Evolutionary conservation across 129 eudicot species (phyloP).

Genomic region (Ambrosia artemisiifolia): DNA sequence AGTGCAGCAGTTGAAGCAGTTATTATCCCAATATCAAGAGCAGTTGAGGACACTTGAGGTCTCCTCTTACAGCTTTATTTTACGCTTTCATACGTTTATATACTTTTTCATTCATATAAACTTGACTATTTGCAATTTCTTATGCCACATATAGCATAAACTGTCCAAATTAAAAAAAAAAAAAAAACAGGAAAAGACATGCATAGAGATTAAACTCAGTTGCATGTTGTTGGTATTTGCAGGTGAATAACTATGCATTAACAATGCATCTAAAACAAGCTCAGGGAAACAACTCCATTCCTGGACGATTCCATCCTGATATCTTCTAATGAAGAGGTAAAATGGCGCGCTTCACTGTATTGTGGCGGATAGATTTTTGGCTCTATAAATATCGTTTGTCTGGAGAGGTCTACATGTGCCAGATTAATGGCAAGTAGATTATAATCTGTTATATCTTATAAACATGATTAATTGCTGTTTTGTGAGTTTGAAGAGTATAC

Average conservation of each 20-base stretch:
- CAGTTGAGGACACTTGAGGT: slow-evolving; percentile 74
- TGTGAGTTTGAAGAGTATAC: background rate
- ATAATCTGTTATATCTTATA: slow-evolving; percentile 2
- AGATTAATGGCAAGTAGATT: slow-evolving; percentile 11
- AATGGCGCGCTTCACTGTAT: background rate
- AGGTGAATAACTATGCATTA: slow-evolving; percentile 71
- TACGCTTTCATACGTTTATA: too few relatives aligned
- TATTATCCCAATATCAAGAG: slow-evolving; percentile 81
- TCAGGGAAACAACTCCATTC: slow-evolving; percentile 57
- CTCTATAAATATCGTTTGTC: background rate
- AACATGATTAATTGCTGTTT: background rate
- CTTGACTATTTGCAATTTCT: too few relatives aligned
- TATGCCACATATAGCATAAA: too few relatives aligned
- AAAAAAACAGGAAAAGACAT: too few relatives aligned
- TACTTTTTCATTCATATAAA: too few relatives aligned
- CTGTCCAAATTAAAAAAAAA: too few relatives aligned
- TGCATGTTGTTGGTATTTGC: too few relatives aligned
- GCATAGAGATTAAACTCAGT: too few relatives aligned
- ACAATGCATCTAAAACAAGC: slow-evolving; percentile 68
- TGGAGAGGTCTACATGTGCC: slow-evolving; percentile 9
- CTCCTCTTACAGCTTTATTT: too few relatives aligned
- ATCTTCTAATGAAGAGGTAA: slow-evolving; percentile 40
- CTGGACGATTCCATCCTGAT: slow-evolving; percentile 72
- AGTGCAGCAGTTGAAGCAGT: slow-evolving; percentile 75
- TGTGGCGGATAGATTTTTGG: background rate